A percentile compares a stretch with the other conserved stretches of the same genome.
phyloP scores from a whole-genome alignment of 208 protist species.

The Crithidia bombi region DNA sequence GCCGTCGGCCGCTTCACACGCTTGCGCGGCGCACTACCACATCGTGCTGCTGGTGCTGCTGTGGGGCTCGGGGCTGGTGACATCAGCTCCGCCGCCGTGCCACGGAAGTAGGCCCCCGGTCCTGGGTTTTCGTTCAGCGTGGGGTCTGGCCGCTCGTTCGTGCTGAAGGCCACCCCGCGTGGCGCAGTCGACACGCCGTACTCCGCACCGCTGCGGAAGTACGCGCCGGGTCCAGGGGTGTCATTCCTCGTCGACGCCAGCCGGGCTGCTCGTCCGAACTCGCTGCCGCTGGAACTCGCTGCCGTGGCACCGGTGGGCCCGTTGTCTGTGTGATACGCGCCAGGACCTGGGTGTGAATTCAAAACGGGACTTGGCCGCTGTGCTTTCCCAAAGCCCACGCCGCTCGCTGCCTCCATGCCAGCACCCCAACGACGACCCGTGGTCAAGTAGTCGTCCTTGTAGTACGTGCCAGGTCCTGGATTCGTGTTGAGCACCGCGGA shows the following conservation, averaged over 20 bases:
- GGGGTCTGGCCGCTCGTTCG: conserved; percentile 13
- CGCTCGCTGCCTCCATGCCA: not conserved
- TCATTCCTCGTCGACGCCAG: not conserved
- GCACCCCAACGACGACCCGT: no score
- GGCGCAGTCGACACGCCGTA: not conserved
- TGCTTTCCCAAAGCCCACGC: not conserved
- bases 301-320: not conserved
- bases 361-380: not conserved
- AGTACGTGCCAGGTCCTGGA: conserved; percentile 42
- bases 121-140: conserved; percentile 15
- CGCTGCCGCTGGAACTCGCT: not conserved
- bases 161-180: conserved; percentile 3
- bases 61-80: not conserved
- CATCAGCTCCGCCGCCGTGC: not conserved
- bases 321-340: conserved; percentile 23
- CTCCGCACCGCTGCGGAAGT: conserved; percentile 16
- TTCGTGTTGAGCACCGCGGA: conserved; percentile 18
- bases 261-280: conserved; percentile 13
- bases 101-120: conserved; percentile 20
- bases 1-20: conserved; percentile 18
- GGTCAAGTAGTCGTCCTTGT: not conserved
- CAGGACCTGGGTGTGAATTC: conserved; percentile 31
- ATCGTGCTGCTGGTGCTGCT: not conserved
- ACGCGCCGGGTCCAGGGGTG: conserved; percentile 31
- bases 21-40: not conserved